These are phyloP conservation scores for Tetracladium setigerum DNA, from an alignment of 495 filamentous ascomycete genomes.

Conservation along the genomic window DNA sequence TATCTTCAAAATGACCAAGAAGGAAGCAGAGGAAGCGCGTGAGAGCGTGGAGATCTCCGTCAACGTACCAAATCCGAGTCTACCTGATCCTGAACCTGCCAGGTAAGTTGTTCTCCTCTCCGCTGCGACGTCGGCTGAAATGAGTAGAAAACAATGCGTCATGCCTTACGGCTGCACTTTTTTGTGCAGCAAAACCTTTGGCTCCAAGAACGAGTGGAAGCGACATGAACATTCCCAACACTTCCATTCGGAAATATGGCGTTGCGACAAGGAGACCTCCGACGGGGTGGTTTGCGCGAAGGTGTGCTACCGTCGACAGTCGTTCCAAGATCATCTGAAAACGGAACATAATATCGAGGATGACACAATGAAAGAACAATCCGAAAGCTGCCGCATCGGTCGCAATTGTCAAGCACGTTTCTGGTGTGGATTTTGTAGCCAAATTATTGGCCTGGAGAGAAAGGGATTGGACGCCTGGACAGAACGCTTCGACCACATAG, in stretches of 20 bases:
- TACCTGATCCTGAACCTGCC: no score
- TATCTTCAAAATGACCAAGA: no score
- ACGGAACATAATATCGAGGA: not conserved
- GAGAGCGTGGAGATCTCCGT: no score
- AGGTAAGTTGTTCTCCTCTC: no score
- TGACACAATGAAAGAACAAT: not conserved
- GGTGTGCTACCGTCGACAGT: not conserved
- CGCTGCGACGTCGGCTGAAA: no score
- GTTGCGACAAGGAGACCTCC: conserved; percentile 44
- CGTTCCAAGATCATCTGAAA: not conserved
- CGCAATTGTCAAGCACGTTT: conserved; percentile 61
- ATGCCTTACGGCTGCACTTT: no score
- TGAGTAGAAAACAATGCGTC: no score
- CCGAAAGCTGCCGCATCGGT: conserved; percentile 38
- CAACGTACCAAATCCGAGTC: no score
- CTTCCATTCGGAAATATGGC: conserved; percentile 62
- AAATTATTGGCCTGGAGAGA: conserved; percentile 48
- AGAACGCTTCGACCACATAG: conserved; percentile 81
- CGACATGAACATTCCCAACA: conserved; percentile 86
- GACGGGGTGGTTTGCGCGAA: conserved; percentile 5
- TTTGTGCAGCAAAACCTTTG: conserved; percentile 74
- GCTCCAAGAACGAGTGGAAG: conserved; percentile 93
- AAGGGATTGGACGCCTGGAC: conserved; percentile 55
- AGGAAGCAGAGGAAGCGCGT: no score
- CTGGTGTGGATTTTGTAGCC: conserved; percentile 83